A percentile compares a stretch with the other conserved stretches of the same genome.
Conservation (phyloP, 768 basidiomycete species). For the Dioszegia crocea region DNA sequence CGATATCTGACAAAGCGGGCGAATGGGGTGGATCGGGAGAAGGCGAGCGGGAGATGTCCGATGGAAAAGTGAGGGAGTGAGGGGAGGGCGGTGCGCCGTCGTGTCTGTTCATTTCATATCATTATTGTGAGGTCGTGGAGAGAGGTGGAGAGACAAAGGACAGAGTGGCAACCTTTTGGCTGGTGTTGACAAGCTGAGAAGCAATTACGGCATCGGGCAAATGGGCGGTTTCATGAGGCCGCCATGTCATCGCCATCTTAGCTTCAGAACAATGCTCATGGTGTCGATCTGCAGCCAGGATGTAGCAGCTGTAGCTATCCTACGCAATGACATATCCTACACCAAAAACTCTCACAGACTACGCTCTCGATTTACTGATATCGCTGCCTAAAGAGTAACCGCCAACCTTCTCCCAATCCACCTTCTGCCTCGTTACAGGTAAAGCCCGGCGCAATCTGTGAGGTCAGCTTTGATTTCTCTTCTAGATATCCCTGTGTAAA, state of each 20-base stretch:
- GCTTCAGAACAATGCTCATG: too few species aligned
- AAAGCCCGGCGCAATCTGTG: conserved; percentile 72
- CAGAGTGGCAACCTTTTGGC: not conserved
- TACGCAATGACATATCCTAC: not conserved
- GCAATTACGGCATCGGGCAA: too few species aligned
- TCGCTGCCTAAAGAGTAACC: conserved; percentile 40
- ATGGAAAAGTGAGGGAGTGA: not conserved
- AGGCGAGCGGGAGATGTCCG: not conserved
- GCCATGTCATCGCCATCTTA: too few species aligned
- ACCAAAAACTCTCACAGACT: not conserved
- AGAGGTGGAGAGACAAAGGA: not conserved
- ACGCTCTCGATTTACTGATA: conserved; percentile 36
- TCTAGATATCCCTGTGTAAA: not conserved
- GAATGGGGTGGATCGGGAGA: not conserved
- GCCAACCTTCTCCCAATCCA: conserved; percentile 91
- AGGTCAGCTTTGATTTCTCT: conserved; percentile 1
- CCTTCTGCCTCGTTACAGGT: conserved; percentile 84
- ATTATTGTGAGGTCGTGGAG: not conserved
- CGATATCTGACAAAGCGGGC: not conserved
- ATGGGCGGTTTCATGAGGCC: too few species aligned
- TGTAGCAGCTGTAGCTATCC: too few species aligned
- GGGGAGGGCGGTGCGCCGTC: conserved; percentile 6
- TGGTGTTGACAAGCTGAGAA: too few species aligned
- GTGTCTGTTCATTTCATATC: not conserved
- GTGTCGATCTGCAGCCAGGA: too few species aligned